phyloP scores from a whole-genome alignment of 106 monocot species.

The Allium sativum region DNA sequence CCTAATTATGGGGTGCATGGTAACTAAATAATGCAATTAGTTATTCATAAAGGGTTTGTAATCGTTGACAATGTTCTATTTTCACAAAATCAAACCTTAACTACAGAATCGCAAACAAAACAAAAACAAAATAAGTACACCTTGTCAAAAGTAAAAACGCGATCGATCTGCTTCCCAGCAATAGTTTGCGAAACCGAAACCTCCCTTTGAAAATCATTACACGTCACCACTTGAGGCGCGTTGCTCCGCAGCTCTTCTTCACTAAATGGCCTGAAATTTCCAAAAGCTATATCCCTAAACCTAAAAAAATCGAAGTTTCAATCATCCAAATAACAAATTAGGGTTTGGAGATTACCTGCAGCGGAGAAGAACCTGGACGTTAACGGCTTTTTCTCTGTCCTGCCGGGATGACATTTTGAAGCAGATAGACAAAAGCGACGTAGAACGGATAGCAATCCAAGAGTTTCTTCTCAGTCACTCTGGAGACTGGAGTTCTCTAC shows the following conservation, averaged over 20 bases:
- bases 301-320: constrained; percentile 1
- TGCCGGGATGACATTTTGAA: constrained; percentile 34
- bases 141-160: constrained; percentile 97
- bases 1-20: no score
- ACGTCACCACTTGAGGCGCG: constrained; percentile 88
- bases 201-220: constrained; percentile 85
- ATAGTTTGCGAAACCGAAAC: constrained; percentile 76
- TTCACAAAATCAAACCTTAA: neutral
- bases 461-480: no score
- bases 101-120: neutral
- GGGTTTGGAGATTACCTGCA: constrained; percentile 52
- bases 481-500: no score
- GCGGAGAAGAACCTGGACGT: constrained; percentile 96
- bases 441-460: no score
- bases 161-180: constrained; percentile 81
- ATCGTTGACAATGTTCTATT: neutral
- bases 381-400: constrained; percentile 89
- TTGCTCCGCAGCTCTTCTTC: constrained; percentile 82
- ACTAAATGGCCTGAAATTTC: constrained; percentile 61
- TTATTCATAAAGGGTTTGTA: no score
- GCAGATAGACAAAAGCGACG: no score
- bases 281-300: constrained; percentile 12
- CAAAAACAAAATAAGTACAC: constrained; percentile 16
- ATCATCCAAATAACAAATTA: neutral
- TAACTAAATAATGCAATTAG: no score